Evolutionary conservation across 2,329 filamentous ascomycete genomes (phyloP).

Genomic region (Penicillium sp.): DNA sequence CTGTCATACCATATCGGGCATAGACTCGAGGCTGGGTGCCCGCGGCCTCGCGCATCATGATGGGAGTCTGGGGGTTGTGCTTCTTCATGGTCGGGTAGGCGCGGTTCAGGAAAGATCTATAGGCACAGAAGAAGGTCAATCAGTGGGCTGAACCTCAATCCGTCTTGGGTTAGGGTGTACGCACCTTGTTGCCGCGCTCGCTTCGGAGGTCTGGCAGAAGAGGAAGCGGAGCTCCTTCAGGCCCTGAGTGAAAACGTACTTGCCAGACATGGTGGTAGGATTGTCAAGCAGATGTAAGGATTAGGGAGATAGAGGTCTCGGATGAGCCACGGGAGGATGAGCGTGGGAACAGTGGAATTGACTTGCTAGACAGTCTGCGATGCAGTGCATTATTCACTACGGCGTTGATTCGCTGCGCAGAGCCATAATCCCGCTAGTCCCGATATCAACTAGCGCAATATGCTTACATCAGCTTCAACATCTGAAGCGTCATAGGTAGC

Average conservation of each 20-base stretch:
- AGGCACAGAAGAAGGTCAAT: conserved; percentile 3
- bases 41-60: conserved; percentile 88
- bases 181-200: conserved; percentile 85
- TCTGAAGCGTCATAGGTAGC: conserved; percentile 5
- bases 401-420: conserved; percentile 26
- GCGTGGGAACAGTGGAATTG: conserved; percentile 3
- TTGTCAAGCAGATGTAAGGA: conserved; percentile 7
- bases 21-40: conserved; percentile 83
- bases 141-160: neutral
- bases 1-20: conserved; percentile 78
- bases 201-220: conserved; percentile 91
- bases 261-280: conserved; percentile 70
- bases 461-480: conserved; percentile 32
- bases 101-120: conserved; percentile 84
- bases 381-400: conserved; percentile 23
- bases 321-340: conserved; percentile 11
- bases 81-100: conserved; percentile 99
- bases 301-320: conserved; percentile 2
- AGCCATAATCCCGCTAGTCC: conserved; percentile 18
- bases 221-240: conserved; percentile 96
- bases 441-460: conserved; percentile 10
- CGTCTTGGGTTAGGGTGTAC: conserved; percentile 28
- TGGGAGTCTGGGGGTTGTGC: conserved; percentile 91
- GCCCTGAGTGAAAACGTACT: conserved; percentile 85
- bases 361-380: conserved; percentile 8